phyloP scores from a whole-genome alignment of 805 yeast species.

The Candida coquimbonensis region DNA sequence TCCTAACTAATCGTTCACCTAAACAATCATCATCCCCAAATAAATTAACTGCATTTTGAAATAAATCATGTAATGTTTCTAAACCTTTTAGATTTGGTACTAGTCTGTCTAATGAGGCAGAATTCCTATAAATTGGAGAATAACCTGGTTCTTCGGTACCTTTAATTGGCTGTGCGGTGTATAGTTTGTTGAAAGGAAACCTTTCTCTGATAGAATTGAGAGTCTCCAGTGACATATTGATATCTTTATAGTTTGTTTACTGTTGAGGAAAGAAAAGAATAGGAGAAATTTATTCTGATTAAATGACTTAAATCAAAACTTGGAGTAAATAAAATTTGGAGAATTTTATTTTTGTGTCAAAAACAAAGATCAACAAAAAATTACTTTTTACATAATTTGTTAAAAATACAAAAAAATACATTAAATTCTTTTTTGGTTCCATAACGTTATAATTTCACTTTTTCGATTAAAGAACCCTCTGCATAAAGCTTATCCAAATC shows the following conservation, averaged over 20 bases:
- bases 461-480: conserved; percentile 27
- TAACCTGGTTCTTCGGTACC: conserved; percentile 3
- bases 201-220: too few species aligned
- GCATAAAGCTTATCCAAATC: conserved; percentile 34
- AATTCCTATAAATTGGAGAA: conserved; percentile 9
- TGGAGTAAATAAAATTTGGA: too few species aligned
- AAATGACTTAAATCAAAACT: too few species aligned
- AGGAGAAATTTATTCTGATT: too few species aligned
- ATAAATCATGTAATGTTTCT: conserved; percentile 12
- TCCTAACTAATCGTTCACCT: conserved; percentile 27
- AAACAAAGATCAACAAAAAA: too few species aligned
- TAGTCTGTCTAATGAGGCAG: conserved; percentile 1
- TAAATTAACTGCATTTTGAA: conserved; percentile 26
- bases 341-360: too few species aligned
- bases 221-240: too few species aligned
- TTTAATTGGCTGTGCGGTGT: conserved; percentile 4
- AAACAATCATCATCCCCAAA: conserved; percentile 28
- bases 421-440: background rate
- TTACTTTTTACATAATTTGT: too few species aligned
- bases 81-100: conserved; percentile 7
- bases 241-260: too few species aligned
- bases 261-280: too few species aligned
- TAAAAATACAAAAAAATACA: background rate
- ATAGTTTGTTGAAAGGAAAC: background rate
- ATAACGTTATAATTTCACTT: background rate